Evolutionary conservation across 2,329 filamentous ascomycete species (phyloP), one percentile per base, ranked within the genome.

Genomic region (Colletotrichum lentis): DNA sequence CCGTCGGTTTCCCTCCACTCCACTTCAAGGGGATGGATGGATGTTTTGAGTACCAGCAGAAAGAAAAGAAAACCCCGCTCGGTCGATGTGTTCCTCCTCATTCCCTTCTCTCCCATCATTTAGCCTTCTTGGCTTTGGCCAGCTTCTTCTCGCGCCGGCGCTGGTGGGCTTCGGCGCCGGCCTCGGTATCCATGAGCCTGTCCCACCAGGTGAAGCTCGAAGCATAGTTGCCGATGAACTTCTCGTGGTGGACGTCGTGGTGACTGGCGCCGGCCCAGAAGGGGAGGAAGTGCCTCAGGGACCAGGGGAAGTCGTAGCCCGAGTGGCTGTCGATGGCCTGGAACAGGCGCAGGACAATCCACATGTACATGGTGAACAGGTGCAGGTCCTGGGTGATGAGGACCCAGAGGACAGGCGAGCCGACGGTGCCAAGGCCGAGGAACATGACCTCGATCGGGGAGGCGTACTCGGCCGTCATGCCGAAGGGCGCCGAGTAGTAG

Each of bases 171-270:
- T 96, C 95, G 37, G 92, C 88, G 61, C 92, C 93, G 72, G 93
- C 93, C 85, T 99, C 95, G 70, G 96, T 99, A 80, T 97, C 94
- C 73, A 98, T 86, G 73, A 90, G 79, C 79, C 91, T 97, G 83
- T 99, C 96, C 96, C 96, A 99, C 96, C 96, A 99, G 80, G 95
- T 88, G 88, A 99, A 99, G 85, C 93, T 97, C 77, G 94, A 97
- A 56, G 95, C 85, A 79, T 98, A 99, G 85, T 99, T 99, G 74
- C 96, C 96, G 72, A 99, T 94, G 82, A 99, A 99, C 78, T 94
- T 93, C 85, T 99, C 96, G 83, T 99, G 96, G 82, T 99, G 96
- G 52, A 94, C 84, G 77, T 99, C 96, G 83, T 99, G 96, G 83
- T 98, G 95, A 74, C 97, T 90, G 60, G 96, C 96, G 70, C 96